A percentile compares a stretch with the other conserved stretches of the same genome.
phyloP scores from a whole-genome alignment of 768 basidiomycete species.

The Lactarius sp. region DNA sequence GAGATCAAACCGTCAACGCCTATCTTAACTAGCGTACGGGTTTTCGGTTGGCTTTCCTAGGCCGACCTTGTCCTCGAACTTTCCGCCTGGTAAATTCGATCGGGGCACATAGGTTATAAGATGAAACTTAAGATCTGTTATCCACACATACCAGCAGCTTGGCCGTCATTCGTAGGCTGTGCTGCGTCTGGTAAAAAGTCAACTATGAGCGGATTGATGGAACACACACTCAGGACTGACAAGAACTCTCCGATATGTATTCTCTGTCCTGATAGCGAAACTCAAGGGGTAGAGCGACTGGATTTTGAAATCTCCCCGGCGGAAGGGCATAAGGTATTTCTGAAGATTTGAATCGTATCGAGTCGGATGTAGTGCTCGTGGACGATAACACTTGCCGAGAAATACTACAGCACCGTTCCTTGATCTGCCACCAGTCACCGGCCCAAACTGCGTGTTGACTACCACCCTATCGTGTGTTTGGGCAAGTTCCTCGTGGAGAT shows the following conservation, averaged over 20 bases:
- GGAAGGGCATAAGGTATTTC: slow-evolving; percentile 72
- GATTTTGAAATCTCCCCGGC: slow-evolving; percentile 60
- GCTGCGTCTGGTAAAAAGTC: slow-evolving; percentile 41
- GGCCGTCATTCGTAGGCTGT: slow-evolving; percentile 64
- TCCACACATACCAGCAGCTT: slow-evolving; percentile 42
- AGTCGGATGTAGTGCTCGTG: not conserved
- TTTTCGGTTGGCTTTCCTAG: slow-evolving; percentile 65
- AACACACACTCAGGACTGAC: slow-evolving; percentile 26
- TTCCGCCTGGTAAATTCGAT: slow-evolving; percentile 35
- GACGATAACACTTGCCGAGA: slow-evolving; percentile 44
- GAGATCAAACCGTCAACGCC: not conserved
- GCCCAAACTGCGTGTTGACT: slow-evolving; percentile 52
- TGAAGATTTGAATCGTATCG: slow-evolving; percentile 28
- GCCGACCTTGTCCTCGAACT: slow-evolving; percentile 58
- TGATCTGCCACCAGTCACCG: slow-evolving; percentile 54
- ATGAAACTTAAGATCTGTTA: not conserved
- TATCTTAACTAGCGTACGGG: slow-evolving; percentile 40
- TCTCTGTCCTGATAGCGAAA: slow-evolving; percentile 56
- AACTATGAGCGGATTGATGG: not conserved
- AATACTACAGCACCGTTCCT: slow-evolving; percentile 59
- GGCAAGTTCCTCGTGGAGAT: slow-evolving; percentile 55
- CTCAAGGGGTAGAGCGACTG: slow-evolving; percentile 47
- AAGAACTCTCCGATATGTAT: slow-evolving; percentile 57
- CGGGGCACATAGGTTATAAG: not conserved
- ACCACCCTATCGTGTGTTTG: slow-evolving; percentile 39